Base-by-base conservation (phyloP, 441 rosid genomes). In the Dalechampia spathulata region DNA sequence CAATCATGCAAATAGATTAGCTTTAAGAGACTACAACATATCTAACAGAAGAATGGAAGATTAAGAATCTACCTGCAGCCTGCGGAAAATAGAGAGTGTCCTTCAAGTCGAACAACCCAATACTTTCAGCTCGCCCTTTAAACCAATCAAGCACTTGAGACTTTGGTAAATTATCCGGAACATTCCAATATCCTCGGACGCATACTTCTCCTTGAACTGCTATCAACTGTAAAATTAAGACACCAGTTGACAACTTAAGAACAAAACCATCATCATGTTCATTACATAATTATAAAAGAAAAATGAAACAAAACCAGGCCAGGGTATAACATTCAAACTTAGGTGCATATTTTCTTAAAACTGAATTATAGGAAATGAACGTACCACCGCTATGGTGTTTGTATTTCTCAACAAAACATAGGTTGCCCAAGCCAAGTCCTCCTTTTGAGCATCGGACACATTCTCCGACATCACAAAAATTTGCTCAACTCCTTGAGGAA, bases 351-450 rank as follows among this genome's bases (percentile, higher is more conserved):
- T 32, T 43, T 30, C 43, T 49, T 4, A 17, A 37, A 2, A n/a
- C 16, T 21, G 43, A 39, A 4, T 2, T 26, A 17, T 37, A 40
- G 2, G 8, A 14, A 10, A 15, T 52, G 25, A 58, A 30, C 58
- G 46, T 76, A 91, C 98, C 89, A 72, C 87, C 38, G 87, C 81
- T 16, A 70, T 57, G 54, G 87, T 69, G 65, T 78, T 84, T 47
- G 98, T 83, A 65, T 91, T 91, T 52, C 91, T 76, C 70, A 91
- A 62, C 46, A 91, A 72, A 70, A 84, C 82, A 57, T 86, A 86
- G 0, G 91, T 82, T 17, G 83, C 82, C 98, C 98, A 88, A 40
- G 98, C 98, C 68, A 91, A 71, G 60, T 81, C 82, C 68, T 86
- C 93, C 71, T 81, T 83, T 63, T 54, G 60, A 39, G 70, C 46